phyloP scores from a whole-genome alignment of 164 flowering plant genomes.

The Saururus chinensis region DNA sequence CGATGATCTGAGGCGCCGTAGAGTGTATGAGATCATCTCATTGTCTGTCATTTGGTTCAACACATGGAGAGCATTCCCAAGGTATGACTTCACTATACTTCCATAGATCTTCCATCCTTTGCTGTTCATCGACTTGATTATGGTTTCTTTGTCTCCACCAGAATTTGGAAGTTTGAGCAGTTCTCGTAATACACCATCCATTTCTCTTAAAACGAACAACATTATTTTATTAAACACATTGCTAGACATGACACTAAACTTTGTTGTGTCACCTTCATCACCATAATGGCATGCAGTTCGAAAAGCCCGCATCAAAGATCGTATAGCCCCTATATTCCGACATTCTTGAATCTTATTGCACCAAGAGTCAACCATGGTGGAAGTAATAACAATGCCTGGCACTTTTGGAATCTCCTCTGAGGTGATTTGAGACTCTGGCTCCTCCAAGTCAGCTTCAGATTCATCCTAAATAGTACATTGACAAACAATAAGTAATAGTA shows the following conservation, averaged over 20 bases:
- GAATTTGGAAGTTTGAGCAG: constrained; percentile 54
- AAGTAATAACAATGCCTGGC: constrained; percentile 43
- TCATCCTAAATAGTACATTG: constrained; percentile 7
- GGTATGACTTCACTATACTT: constrained; percentile 78
- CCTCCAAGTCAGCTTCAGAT: constrained; percentile 16
- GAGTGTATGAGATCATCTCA: constrained; percentile 75
- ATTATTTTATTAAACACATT: constrained; percentile 82
- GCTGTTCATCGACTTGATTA: constrained; percentile 37
- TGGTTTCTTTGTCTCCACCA: constrained; percentile 80
- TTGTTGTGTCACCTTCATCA: constrained; percentile 39
- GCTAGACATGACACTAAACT: constrained; percentile 62
- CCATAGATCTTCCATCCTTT: constrained; percentile 66
- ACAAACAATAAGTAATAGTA: not conserved
- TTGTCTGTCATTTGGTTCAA: constrained; percentile 94
- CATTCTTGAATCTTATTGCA: constrained; percentile 34
- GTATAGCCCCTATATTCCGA: constrained; percentile 48
- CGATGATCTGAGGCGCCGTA: constrained; percentile 65
- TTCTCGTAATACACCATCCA: constrained; percentile 75
- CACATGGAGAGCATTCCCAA: constrained; percentile 83
- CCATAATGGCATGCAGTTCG: constrained; percentile 88
- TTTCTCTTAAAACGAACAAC: constrained; percentile 62
- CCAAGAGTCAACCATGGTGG: constrained; percentile 85
- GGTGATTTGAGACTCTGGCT: constrained; percentile 7
- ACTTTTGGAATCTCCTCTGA: constrained; percentile 24
- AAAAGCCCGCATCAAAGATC: constrained; percentile 65